Evolutionary conservation across 495 filamentous ascomycete genomes (phyloP).

Genomic region (Sporormia fimetaria): DNA sequence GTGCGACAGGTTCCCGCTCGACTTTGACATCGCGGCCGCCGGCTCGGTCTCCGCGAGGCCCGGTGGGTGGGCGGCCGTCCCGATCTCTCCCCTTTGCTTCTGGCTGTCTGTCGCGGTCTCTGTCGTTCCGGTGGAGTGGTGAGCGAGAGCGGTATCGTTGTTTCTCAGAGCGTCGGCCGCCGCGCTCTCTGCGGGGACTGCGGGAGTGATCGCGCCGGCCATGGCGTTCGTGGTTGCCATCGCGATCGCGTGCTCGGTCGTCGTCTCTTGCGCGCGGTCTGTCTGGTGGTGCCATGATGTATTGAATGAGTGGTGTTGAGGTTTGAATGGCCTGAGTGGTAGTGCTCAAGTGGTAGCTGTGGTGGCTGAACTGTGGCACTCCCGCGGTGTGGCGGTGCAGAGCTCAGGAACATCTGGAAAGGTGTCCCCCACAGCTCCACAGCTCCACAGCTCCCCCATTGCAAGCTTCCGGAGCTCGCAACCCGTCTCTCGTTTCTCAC

Average conservation of each 20-base stretch:
- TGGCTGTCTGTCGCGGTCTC: constrained; percentile 2
- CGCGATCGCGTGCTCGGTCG: constrained; percentile 14
- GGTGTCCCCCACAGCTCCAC: no score
- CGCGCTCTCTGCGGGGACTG: constrained; percentile 11
- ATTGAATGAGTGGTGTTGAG: no score
- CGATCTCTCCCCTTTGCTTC: constrained; percentile 4
- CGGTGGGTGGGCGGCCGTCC: background rate
- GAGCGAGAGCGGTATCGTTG: constrained; percentile 29
- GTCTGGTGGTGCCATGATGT: no score
- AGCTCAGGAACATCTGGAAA: no score
- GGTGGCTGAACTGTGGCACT: no score
- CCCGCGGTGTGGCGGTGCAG: no score
- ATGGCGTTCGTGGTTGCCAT: background rate
- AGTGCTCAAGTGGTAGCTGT: no score
- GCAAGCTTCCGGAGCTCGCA: no score
- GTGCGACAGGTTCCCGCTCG: constrained; percentile 2
- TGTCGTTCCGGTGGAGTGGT: constrained; percentile 5
- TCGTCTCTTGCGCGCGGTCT: no score
- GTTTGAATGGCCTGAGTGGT: no score
- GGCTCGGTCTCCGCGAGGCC: background rate
- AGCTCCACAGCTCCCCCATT: no score
- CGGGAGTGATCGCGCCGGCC: constrained; percentile 6
- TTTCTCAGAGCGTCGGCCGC: constrained; percentile 4
- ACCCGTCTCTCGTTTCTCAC: no score
- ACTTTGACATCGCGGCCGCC: constrained; percentile 13